phyloP scores from a whole-genome alignment of 768 basidiomycete genomes.

The Paxillus rubicundulus region DNA sequence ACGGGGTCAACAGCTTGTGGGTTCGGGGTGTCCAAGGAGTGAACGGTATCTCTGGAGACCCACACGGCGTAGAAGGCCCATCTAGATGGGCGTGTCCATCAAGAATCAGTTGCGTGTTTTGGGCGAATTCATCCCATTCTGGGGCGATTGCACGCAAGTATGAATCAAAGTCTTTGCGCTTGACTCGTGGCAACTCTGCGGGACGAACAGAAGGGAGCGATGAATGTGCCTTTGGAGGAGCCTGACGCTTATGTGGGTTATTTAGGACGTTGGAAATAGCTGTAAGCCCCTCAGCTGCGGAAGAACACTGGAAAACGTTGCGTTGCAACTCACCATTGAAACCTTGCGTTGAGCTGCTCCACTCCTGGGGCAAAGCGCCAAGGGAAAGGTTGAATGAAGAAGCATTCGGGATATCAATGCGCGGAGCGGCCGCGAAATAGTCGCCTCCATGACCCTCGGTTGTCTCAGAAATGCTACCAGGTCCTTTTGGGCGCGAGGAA shows the following conservation, averaged over 20 bases:
- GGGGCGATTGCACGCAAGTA: constrained; percentile 70
- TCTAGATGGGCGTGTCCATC: constrained; percentile 32
- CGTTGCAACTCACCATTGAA: constrained; percentile 69
- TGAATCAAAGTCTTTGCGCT: constrained; percentile 78
- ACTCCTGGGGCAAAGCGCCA: constrained; percentile 56
- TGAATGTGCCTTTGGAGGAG: constrained; percentile 87
- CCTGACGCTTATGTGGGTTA: constrained; percentile 79
- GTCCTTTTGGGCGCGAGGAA: constrained; percentile 49
- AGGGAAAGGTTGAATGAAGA: constrained; percentile 49
- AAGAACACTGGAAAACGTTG: neutral
- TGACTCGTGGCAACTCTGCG: constrained; percentile 76
- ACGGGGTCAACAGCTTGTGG: constrained; percentile 56
- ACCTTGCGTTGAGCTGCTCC: constrained; percentile 81
- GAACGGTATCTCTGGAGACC: constrained; percentile 5
- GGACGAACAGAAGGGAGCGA: constrained; percentile 67
- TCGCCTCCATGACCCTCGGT: constrained; percentile 62
- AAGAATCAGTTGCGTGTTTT: constrained; percentile 33
- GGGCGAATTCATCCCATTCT: constrained; percentile 78
- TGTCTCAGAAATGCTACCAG: constrained; percentile 72
- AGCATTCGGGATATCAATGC: constrained; percentile 44
- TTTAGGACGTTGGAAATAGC: constrained; percentile 94
- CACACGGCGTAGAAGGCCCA: constrained; percentile 6
- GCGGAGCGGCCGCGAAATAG: constrained; percentile 45
- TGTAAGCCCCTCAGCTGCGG: constrained; percentile 31
- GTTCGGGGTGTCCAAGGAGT: constrained; percentile 34